Evolutionary conservation across 192 early-diverging fungal species (phyloP).

Genomic region (Coemansia sp.): DNA sequence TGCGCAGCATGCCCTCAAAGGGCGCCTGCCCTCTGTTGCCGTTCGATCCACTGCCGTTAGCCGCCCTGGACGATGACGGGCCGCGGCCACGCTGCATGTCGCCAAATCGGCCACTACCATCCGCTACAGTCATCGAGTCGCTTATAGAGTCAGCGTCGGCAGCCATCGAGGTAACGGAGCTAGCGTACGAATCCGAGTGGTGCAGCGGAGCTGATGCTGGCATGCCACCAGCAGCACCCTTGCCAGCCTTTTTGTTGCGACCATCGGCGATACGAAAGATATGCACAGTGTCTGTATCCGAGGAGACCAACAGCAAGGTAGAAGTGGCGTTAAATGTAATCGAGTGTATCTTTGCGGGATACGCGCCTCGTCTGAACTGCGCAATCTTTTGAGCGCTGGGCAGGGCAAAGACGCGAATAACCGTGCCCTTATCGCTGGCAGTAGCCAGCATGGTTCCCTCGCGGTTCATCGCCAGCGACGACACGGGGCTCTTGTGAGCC

Average conservation of each 20-base stretch:
- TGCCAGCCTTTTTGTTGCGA: slow-evolving; percentile 17
- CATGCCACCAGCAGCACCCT: neutral
- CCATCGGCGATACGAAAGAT: slow-evolving; percentile 79
- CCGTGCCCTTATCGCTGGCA: slow-evolving; percentile 96
- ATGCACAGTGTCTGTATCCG: slow-evolving; percentile 95
- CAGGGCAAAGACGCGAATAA: slow-evolving; percentile 93
- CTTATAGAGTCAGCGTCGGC: slow-evolving; percentile 18
- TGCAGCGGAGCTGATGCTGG: slow-evolving; percentile 9
- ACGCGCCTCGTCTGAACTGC: slow-evolving; percentile 95
- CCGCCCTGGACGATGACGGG: neutral
- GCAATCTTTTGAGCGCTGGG: slow-evolving; percentile 83
- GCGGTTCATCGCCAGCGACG: slow-evolving; percentile 83
- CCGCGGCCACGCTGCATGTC: slow-evolving; percentile 2
- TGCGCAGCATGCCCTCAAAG: slow-evolving; percentile 63
- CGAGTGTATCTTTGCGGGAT: slow-evolving; percentile 90
- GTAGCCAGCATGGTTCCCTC: slow-evolving; percentile 96
- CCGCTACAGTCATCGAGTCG: slow-evolving; percentile 12
- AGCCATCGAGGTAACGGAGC: slow-evolving; percentile 24
- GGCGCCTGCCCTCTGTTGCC: slow-evolving; percentile 46
- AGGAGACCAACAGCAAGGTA: slow-evolving; percentile 63
- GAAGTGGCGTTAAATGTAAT: slow-evolving; percentile 77
- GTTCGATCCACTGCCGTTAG: slow-evolving; percentile 9
- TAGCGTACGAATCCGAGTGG: slow-evolving; percentile 33
- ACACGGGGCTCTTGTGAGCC: slow-evolving; percentile 93
- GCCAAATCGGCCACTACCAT: neutral